Base-by-base conservation (phyloP, 2,329 filamentous ascomycete genomes). In the Diplodia seriata region DNA sequence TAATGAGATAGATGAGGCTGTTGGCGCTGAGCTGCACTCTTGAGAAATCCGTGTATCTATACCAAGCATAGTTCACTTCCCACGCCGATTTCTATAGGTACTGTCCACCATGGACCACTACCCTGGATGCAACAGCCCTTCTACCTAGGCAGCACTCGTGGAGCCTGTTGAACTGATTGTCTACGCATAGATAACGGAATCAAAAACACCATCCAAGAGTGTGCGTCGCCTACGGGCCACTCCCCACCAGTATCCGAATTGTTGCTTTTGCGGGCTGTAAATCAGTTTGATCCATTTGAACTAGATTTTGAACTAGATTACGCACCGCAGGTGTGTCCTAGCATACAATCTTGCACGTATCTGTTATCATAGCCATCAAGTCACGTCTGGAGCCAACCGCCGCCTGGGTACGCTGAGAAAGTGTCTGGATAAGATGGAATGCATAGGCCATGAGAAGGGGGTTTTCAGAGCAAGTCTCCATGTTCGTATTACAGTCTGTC, bases 401-500 rank as follows among this genome's bases (percentile, higher is more conserved):
- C 20, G 26, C 51, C 26, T 12, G 26, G 23, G 50, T 26, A 18
- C 1, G 15, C 14, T 15, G 8, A 18, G 36, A 20, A 36, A 3
- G 18, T 29, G 6, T 11, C 14, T 29, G 29, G 15, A 31, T 55
- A 31, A n/a, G 31, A 31, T 31, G 51, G n/a, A 29, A 36, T 29
- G 29, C 51, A 33, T n/a, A 54, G 51, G 43, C 43, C 43, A 9
- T 11, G n/a, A 20, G 20, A 53, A 47, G 43, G 43, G 43, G n/a
- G 20, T 47, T n/a, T 47, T n/a, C 43, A 47, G 33, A 57, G 36
- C 29, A 55, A 47, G 23, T 59, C 38, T 47, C 38, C 53, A 55
- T 33, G 38, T 59, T 47, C 56, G 38, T 47, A 50, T 33, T 62
- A 49, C 38, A 15, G 4, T 50, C 50, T 51, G 33, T 63, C 43